Evolutionary conservation across 2,329 filamentous ascomycete species (phyloP).

Genomic region (Proliferodiscus dingleyae): DNA sequence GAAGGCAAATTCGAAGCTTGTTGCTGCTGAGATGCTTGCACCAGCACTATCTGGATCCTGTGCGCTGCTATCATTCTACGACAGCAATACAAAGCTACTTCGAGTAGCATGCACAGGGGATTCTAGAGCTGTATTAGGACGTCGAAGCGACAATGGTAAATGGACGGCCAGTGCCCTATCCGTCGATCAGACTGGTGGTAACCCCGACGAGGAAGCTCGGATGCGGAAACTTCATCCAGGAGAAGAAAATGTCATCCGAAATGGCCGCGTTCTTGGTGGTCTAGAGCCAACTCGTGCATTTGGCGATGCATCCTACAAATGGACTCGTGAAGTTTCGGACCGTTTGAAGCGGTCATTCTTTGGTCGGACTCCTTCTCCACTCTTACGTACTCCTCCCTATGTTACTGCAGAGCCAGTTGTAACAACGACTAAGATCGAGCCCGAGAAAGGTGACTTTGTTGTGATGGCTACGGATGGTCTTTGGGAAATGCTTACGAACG

Average conservation of each 20-base stretch:
- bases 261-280: conserved; percentile 86
- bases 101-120: conserved; percentile 96
- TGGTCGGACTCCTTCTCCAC: conserved; percentile 68
- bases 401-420: conserved; percentile 95
- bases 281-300: conserved; percentile 92
- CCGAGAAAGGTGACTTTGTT: conserved; percentile 86
- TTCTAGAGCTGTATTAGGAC: conserved; percentile 88
- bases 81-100: conserved; percentile 77
- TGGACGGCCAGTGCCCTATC: conserved; percentile 90
- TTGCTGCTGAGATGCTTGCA: conserved; percentile 85
- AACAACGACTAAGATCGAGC: conserved; percentile 87
- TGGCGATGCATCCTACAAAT: conserved; percentile 96
- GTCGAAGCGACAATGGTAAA: conserved; percentile 71
- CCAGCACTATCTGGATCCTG: conserved; percentile 96
- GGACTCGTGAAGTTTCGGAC: conserved; percentile 78
- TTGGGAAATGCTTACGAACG: conserved; percentile 99
- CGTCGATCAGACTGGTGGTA: conserved; percentile 89
- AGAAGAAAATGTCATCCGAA: conserved; percentile 80
- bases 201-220: conserved; percentile 75
- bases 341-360: conserved; percentile 84
- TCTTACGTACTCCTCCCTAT: conserved; percentile 89
- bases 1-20: conserved; percentile 81
- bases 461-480: conserved; percentile 95
- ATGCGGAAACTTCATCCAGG: conserved; percentile 83
- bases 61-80: conserved; percentile 93